These are phyloP conservation scores for Pezicula radicicola DNA, from an alignment of 2,329 filamentous ascomycete genomes.

Conservation along the genomic window DNA sequence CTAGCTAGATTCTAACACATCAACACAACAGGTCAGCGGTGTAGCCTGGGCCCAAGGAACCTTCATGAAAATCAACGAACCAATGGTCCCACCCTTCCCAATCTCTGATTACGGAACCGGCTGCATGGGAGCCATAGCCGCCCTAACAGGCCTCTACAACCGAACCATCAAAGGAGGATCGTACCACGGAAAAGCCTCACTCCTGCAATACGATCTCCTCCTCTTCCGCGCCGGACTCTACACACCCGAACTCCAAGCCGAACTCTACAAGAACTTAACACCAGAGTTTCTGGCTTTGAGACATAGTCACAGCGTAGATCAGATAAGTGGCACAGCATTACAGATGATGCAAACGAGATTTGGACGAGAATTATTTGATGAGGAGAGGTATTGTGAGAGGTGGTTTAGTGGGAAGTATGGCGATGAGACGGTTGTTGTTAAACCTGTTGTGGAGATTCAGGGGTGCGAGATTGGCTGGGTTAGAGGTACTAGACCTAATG, in stretches of 20 bases:
- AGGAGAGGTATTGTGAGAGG: constrained; percentile 21
- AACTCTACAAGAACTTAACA: constrained; percentile 19
- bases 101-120: constrained; percentile 69
- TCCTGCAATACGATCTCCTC: constrained; percentile 67
- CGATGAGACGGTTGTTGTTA: constrained; percentile 21
- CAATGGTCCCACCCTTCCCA: constrained; percentile 63
- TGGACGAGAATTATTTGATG: constrained; percentile 29
- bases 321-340: constrained; percentile 24
- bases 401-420: constrained; percentile 21
- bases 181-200: constrained; percentile 60
- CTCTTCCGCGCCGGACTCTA: constrained; percentile 60
- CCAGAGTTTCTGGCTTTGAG: constrained; percentile 22
- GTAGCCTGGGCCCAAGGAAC: constrained; percentile 60
- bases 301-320: constrained; percentile 28
- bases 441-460: constrained; percentile 24
- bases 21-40: constrained; percentile 34
- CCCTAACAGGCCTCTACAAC: constrained; percentile 59
- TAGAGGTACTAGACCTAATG: constrained; percentile 42
- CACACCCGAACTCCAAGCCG: constrained; percentile 45
- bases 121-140: constrained; percentile 67
- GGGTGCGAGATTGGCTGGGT: constrained; percentile 25
- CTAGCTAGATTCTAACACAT: no score
- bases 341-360: constrained; percentile 23
- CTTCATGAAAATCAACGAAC: constrained; percentile 59
- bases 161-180: constrained; percentile 62